Base-by-base conservation (phyloP, 78 protist genomes). In the slime mould (Dictyostelium discoideum) region DNA sequence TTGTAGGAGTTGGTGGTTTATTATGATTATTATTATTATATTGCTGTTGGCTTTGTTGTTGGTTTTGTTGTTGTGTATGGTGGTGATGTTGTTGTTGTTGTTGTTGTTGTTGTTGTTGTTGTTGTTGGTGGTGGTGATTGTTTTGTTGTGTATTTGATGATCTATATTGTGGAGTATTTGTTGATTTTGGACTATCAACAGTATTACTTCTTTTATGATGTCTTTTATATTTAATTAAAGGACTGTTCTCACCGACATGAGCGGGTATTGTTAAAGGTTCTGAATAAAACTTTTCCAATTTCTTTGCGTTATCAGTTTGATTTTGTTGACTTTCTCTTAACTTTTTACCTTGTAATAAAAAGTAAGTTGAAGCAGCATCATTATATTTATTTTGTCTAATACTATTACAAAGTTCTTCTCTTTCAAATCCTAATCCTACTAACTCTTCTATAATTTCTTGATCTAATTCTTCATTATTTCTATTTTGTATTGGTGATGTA, bases 141-240 rank as follows among this genome's bases (percentile, higher is more conserved):
- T 86, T 85, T 9, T 76, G 86, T 48, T 80, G 60, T 22, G 85
- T 87, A 22, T 60, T 26, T 88, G 86, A 3, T 80, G 84, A 3
- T 40, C 65, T 78, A 42, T 20, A 9, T 39, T 80, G 79, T 65
- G 69, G 86, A 3, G 54, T 24, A 22, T 44, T n/a, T 48, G 77
- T 37, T 9, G 85, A 16, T 42, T 72, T 40, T 57, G 94, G 82
- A 80, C 74, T 89, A 73, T 90, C 95, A 48, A 72, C 95, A 46
- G 95, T 90, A 8, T 90, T 77, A 73, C 88, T 82, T 82, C 95
- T 80, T 90, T 80, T 80, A 90, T 90, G 95, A 50, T 90, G 74
- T 46, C 95, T 57, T 39, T 90, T 90, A 39, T 90, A 90, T 54
- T 90, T 90, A 24, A 90, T 90, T 5, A 90, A 69, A 11, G 95